A percentile compares a stretch with the other conserved stretches of the same genome.
These are phyloP conservation scores for Trichoderma parareesei DNA, from an alignment of 495 filamentous ascomycete species.

Conservation along the genomic window DNA sequence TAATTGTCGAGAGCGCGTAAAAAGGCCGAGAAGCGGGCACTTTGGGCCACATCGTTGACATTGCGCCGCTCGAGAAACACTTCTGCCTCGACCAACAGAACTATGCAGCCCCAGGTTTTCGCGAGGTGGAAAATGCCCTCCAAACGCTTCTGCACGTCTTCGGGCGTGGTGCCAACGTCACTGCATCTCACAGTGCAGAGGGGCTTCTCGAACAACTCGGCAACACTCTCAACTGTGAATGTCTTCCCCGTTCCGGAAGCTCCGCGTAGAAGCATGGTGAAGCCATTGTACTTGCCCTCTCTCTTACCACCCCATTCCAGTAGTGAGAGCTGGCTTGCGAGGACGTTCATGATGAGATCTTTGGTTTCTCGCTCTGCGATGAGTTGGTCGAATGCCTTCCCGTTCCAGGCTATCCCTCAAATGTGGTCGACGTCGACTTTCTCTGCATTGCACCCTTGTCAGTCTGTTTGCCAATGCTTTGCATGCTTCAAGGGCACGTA, in stretches of 20 bases:
- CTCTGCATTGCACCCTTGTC: neutral
- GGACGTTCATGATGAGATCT: constrained; percentile 39
- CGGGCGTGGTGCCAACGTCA: constrained; percentile 42
- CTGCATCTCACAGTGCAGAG: constrained; percentile 45
- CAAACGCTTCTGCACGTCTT: constrained; percentile 38
- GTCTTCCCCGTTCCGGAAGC: constrained; percentile 47
- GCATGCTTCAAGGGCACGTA: neutral
- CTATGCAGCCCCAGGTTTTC: constrained; percentile 33
- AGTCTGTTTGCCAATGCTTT: neutral
- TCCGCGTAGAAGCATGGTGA: constrained; percentile 44
- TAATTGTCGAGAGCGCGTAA: constrained; percentile 47
- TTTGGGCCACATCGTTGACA: constrained; percentile 34
- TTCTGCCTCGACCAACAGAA: constrained; percentile 21
- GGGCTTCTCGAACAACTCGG: constrained; percentile 41
- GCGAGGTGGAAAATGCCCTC: constrained; percentile 39
- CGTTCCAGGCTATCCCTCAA: constrained; percentile 38
- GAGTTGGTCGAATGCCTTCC: constrained; percentile 43
- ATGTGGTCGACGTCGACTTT: constrained; percentile 18
- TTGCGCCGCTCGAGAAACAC: constrained; percentile 35
- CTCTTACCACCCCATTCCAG: constrained; percentile 32
- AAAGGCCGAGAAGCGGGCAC: constrained; percentile 43
- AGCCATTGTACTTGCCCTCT: constrained; percentile 41
- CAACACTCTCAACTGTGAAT: constrained; percentile 41
- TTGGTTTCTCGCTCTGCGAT: constrained; percentile 43
- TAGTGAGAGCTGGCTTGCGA: constrained; percentile 23